Base-by-base conservation (phyloP, 2,329 filamentous ascomycete species). In the Ciborinia camelliae region DNA sequence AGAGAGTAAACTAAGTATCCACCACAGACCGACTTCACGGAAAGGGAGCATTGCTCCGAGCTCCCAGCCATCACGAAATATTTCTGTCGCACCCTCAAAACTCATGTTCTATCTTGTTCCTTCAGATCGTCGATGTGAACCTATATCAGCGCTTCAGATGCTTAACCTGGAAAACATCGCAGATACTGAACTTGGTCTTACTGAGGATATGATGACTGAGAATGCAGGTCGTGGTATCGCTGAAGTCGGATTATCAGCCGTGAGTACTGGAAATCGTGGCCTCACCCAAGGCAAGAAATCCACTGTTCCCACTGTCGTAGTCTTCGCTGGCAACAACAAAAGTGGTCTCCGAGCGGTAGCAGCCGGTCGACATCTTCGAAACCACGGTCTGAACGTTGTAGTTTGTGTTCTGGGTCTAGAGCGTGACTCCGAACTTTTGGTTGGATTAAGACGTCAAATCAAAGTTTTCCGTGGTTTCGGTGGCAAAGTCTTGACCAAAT, bases 251-350 rank as follows among this genome's bases (percentile, higher is more conserved):
- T 81, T 96, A 62, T 83, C 81, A 58, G 85, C 91, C 14, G 79
- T 96, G 53, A 81, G 82, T 75, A 75, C 72, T 53, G 76, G 67
- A 45, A 72, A 55, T 39, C 64, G 68, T 60, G 77, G 35, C 68
- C 74, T 63, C 80, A 72, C 66, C 8, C 68, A 72, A 64, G 68
- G 67, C 37, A 74, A 74, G 74, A 78, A 18, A 75, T 78, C 59
- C 77, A 80, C 57, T 78, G 62, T 74, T 10, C 67, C 71, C n/a
- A 74, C 70, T 18, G 71, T 75, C n/a, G 86, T 96, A 28, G 86
- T 98, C 8, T 82, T 98, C n/a, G 93, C 91, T 0, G 94, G 95
- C n/a, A 98, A 97, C 76, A 94, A 97, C 76, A 92, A 92, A 70
- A 92, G 89, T 0, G 93, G 94, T 47, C 88, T 91, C 45, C 85